A percentile compares a stretch with the other conserved stretches of the same genome.
Evolutionary conservation across 768 basidiomycete genomes (phyloP).

Genomic region (Calocybe gangraenosa): DNA sequence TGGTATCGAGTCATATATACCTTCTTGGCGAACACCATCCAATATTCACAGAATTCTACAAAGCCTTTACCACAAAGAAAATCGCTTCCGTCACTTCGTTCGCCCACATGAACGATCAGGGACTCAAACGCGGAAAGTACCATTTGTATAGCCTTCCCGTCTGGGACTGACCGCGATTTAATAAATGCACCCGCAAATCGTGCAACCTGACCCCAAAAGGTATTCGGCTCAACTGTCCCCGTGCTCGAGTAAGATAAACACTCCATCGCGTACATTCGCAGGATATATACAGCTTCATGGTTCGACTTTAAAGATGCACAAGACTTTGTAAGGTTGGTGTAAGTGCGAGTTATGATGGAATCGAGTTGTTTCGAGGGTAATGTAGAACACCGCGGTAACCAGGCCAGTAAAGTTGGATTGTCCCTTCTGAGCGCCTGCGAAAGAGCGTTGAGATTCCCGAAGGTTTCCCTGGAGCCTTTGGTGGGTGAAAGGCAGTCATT

Average conservation of each 20-base stretch:
- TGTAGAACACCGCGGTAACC: constrained; percentile 42
- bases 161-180: constrained; percentile 25
- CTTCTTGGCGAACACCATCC: constrained; percentile 63
- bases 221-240: constrained; percentile 43
- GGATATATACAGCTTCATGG: constrained; percentile 23
- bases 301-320: constrained; percentile 20
- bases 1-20: constrained; percentile 30
- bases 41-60: constrained; percentile 64
- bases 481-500: constrained; percentile 17
- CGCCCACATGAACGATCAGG: constrained; percentile 37
- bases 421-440: constrained; percentile 23
- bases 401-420: constrained; percentile 38
- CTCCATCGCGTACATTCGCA: constrained; percentile 43
- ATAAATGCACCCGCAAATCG: constrained; percentile 46
- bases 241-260: constrained; percentile 43
- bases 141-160: constrained; percentile 28
- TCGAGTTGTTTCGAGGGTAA: constrained; percentile 55
- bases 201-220: constrained; percentile 69
- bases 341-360: constrained; percentile 54
- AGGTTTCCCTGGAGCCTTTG: constrained; percentile 1
- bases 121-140: constrained; percentile 42
- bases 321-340: constrained; percentile 48
- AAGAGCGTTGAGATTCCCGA: constrained; percentile 19
- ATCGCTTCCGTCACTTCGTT: constrained; percentile 24
- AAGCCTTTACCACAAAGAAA: constrained; percentile 54